Evolutionary conservation across 1,139 yeast species (phyloP).

Genomic region (Chernovozyma sophiae-reginae): DNA sequence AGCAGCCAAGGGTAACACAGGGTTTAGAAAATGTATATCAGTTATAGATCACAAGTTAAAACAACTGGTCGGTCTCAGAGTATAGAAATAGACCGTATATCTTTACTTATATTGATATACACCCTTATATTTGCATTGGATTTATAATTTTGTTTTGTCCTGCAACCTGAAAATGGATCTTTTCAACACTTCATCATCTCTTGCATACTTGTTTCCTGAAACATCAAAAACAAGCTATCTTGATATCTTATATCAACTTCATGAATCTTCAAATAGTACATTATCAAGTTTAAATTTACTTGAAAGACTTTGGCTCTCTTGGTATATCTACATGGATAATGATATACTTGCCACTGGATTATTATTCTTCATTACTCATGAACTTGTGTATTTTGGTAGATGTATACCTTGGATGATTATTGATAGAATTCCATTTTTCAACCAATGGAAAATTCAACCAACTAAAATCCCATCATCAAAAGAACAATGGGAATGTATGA

Average conservation of each 20-base stretch:
- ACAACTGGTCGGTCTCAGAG: too few species aligned
- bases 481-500: slow-evolving; percentile 49
- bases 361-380: slow-evolving; percentile 39
- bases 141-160: too few species aligned
- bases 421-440: slow-evolving; percentile 40
- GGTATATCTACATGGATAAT: slow-evolving; percentile 39
- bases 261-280: slow-evolving; percentile 1
- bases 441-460: slow-evolving; percentile 41
- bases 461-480: slow-evolving; percentile 36
- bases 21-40: too few species aligned
- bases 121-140: too few species aligned
- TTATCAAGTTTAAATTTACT: slow-evolving; percentile 18
- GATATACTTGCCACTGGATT: slow-evolving; percentile 46
- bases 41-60: too few species aligned
- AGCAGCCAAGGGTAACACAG: too few species aligned
- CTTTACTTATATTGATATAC: too few species aligned
- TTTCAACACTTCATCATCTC: slow-evolving; percentile 4
- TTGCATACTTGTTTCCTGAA: slow-evolving; percentile 4
- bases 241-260: slow-evolving; percentile 3
- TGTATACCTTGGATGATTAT: slow-evolving; percentile 46
- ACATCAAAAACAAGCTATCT: not conserved
- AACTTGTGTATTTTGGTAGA: slow-evolving; percentile 42
- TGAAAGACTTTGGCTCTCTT: slow-evolving; percentile 42
- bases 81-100: too few species aligned
- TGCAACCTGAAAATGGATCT: not conserved